These are phyloP conservation scores for Drechslerella stenobrocha DNA, from an alignment of 2,329 filamentous ascomycete species.

Conservation along the genomic window DNA sequence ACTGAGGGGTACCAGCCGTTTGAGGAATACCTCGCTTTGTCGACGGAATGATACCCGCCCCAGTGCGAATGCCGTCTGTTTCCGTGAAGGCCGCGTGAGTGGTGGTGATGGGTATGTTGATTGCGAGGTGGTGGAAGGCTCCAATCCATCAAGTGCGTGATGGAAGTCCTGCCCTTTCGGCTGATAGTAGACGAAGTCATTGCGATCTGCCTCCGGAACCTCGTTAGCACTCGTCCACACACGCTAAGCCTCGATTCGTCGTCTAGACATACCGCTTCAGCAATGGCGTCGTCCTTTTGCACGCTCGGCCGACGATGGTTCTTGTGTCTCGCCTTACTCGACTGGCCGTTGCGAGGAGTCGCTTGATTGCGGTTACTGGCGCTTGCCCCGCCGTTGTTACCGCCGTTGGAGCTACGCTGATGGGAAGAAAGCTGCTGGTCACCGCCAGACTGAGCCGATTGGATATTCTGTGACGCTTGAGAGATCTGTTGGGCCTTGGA, in stretches of 20 bases:
- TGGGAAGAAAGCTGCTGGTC: constrained; percentile 39
- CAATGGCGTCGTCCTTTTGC: constrained; percentile 74
- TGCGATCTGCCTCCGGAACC: constrained; percentile 59
- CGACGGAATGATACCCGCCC: constrained; percentile 84
- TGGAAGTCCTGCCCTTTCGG: constrained; percentile 90
- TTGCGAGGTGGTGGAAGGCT: constrained; percentile 74
- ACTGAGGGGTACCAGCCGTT: background rate
- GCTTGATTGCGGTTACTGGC: constrained; percentile 23
- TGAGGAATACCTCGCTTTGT: constrained; percentile 74
- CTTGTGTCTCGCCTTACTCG: constrained; percentile 78
- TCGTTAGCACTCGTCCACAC: constrained; percentile 47
- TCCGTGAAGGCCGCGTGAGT: constrained; percentile 58
- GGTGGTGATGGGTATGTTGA: constrained; percentile 61
- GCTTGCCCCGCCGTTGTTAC: constrained; percentile 10
- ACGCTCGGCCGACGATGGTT: constrained; percentile 73
- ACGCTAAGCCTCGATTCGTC: background rate
- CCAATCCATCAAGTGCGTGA: constrained; percentile 95
- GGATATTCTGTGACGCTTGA: constrained; percentile 19
- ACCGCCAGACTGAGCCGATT: constrained; percentile 23
- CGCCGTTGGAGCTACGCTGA: constrained; percentile 32
- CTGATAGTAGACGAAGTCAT: constrained; percentile 65
- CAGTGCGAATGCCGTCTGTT: constrained; percentile 74
- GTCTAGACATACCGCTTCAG: constrained; percentile 70
- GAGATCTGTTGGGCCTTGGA: constrained; percentile 44
- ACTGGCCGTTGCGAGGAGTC: constrained; percentile 72